A percentile compares a stretch with the other conserved stretches of the same genome.
phyloP scores from a whole-genome alignment of 2,329 filamentous ascomycete species.

The Zymoseptoria passerinii region DNA sequence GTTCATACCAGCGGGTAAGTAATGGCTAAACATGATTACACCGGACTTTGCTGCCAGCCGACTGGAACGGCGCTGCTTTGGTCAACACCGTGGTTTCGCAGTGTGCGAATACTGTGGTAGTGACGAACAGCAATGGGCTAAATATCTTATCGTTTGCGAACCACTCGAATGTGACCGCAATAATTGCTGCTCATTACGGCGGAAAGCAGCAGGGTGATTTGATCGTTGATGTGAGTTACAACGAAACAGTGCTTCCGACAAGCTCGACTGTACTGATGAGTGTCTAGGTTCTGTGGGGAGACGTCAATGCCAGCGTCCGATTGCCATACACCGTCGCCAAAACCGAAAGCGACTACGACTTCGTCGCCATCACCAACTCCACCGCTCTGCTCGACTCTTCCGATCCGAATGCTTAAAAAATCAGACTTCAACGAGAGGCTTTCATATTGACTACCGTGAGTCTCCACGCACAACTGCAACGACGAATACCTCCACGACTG shows the following conservation, averaged over 20 bases:
- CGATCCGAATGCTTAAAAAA: slow-evolving; percentile 38
- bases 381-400: slow-evolving; percentile 26
- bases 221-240: slow-evolving; percentile 48
- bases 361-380: slow-evolving; percentile 31
- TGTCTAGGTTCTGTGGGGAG: slow-evolving; percentile 41
- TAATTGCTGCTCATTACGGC: slow-evolving; percentile 72
- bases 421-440: slow-evolving; percentile 45
- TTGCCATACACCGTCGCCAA: slow-evolving; percentile 81
- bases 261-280: slow-evolving; percentile 7
- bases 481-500: background rate
- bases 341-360: slow-evolving; percentile 37
- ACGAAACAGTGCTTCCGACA: background rate
- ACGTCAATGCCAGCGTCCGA: slow-evolving; percentile 66
- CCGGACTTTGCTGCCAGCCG: slow-evolving; percentile 32
- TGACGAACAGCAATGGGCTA: slow-evolving; percentile 53
- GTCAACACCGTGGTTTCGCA: slow-evolving; percentile 40
- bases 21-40: slow-evolving; percentile 12
- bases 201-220: slow-evolving; percentile 81
- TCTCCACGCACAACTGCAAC: background rate
- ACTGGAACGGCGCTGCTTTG: slow-evolving; percentile 36
- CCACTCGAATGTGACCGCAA: slow-evolving; percentile 56
- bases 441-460: slow-evolving; percentile 44
- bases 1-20: slow-evolving; percentile 34
- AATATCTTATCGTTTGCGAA: slow-evolving; percentile 36
- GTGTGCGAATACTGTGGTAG: slow-evolving; percentile 55